Evolutionary conservation across 768 basidiomycete species (phyloP), one percentile per base, ranked within the genome.

Genomic region (Lactarius trivialis): DNA sequence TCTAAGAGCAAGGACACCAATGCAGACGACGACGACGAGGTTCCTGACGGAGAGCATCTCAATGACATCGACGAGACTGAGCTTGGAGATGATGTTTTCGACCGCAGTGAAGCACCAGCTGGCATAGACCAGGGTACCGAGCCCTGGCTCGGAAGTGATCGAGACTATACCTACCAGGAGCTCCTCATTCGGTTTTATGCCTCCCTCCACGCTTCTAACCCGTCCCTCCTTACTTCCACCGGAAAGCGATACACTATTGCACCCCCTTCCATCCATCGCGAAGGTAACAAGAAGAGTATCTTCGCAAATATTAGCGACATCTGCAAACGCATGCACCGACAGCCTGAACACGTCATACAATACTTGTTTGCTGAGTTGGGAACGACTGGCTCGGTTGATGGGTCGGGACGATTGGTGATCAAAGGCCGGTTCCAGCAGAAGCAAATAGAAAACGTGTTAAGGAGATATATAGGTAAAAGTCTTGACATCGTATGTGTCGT

Each of bases 321-420:
- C 66, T 98, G 96, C 83, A 93, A 89, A 76, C 86, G 91, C 71
- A 98, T 99, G 96, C 96, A 97, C 77, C 83, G 96, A 73, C 80
- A 92, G 78, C 94, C 97, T 21, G 96, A 98, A 75, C 97, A 99
- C 70, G 93, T 98, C 70, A 98, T 98, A 65, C 86, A 91, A 74
- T 99, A 91, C 80, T 78, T 98, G 66, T 98, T 98, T 72, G 86
- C 97, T 58, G 97, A 99, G 78, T 86, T 98, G 87, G 97, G 97
- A 77, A 99, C 97, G 15, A 96, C 89, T 26, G 96, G 96, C 61
- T 91, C 88, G 39, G 91, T 98, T 45, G 97, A 98, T 68, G 97
- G 93, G 61, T 83, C 85, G 1, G 89, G 89, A 21, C 86, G 95
- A 49, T 79, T 99, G 61, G 90, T 98, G 69, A 98, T 99, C 82